Conservation (phyloP, 2,329 filamentous ascomycete genomes). For the Alternaria brassicae region DNA sequence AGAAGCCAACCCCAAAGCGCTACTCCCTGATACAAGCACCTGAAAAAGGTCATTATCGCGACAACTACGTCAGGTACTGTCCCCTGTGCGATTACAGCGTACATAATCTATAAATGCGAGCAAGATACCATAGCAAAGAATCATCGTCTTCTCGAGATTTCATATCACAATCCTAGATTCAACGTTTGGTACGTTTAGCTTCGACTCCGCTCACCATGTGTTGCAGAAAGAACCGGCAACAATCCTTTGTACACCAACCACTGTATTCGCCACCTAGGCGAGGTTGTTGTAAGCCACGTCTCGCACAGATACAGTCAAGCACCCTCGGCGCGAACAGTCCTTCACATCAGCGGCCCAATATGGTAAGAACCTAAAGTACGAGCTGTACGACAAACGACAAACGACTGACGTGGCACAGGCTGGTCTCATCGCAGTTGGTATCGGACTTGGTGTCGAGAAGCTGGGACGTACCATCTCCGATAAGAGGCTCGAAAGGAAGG, state of each 20-base stretch:
- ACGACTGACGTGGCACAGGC: constrained; percentile 22
- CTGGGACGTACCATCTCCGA: constrained; percentile 31
- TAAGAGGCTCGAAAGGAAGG: constrained; percentile 32
- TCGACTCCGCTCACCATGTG: constrained; percentile 2
- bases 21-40: neutral
- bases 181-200: neutral
- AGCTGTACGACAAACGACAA: neutral
- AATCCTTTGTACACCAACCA: neutral
- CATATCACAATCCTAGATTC: neutral
- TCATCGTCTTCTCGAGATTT: neutral
- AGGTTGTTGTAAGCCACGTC: constrained; percentile 11
- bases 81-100: neutral
- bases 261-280: neutral
- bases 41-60: neutral
- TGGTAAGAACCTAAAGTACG: neutral
- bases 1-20: neutral
- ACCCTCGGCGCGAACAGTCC: neutral
- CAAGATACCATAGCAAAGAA: neutral
- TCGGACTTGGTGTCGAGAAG: constrained; percentile 32
- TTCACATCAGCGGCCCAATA: constrained; percentile 4
- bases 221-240: neutral
- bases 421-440: constrained; percentile 26
- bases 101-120: neutral
- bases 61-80: neutral
- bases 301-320: neutral